These are phyloP conservation scores for Hymenoscyphus fructigenus DNA, from an alignment of 2,329 filamentous ascomycete species.

Conservation along the genomic window DNA sequence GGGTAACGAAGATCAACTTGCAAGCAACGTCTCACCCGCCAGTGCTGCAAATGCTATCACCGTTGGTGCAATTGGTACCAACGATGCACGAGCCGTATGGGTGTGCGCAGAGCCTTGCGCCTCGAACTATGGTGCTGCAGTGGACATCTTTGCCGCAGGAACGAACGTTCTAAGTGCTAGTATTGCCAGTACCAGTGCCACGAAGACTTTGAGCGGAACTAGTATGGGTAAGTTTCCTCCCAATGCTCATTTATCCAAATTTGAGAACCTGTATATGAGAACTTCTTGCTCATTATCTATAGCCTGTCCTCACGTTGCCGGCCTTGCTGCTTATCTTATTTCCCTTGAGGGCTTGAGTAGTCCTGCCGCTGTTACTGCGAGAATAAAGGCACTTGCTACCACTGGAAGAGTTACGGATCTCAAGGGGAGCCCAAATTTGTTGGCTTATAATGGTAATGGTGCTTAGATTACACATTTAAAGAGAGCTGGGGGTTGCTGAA, in stretches of 20 bases:
- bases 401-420: conserved; percentile 25
- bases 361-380: conserved; percentile 47
- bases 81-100: conserved; percentile 39
- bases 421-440: conserved; percentile 6
- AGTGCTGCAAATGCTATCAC: conserved; percentile 49
- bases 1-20: conserved; percentile 49
- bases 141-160: conserved; percentile 55
- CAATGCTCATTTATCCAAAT: too few species aligned
- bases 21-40: conserved; percentile 46
- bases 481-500: not conserved
- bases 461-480: conserved; percentile 39
- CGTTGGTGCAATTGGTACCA: conserved; percentile 49
- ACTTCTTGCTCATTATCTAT: not conserved
- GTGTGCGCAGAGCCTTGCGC: conserved; percentile 31
- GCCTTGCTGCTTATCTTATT: conserved; percentile 59
- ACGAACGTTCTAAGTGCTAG: conserved; percentile 47
- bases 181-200: conserved; percentile 43
- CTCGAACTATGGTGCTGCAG: conserved; percentile 50
- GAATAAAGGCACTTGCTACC: conserved; percentile 44
- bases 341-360: conserved; percentile 44
- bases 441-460: conserved; percentile 39
- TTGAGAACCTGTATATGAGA: not conserved
- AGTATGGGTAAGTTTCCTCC: conserved; percentile 51
- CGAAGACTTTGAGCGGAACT: conserved; percentile 56
- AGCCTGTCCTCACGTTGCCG: conserved; percentile 51